Evolutionary conservation across 345 rosid genomes (phyloP), one percentile per base, ranked within the genome.

Genomic region (Reutealis trisperma): DNA sequence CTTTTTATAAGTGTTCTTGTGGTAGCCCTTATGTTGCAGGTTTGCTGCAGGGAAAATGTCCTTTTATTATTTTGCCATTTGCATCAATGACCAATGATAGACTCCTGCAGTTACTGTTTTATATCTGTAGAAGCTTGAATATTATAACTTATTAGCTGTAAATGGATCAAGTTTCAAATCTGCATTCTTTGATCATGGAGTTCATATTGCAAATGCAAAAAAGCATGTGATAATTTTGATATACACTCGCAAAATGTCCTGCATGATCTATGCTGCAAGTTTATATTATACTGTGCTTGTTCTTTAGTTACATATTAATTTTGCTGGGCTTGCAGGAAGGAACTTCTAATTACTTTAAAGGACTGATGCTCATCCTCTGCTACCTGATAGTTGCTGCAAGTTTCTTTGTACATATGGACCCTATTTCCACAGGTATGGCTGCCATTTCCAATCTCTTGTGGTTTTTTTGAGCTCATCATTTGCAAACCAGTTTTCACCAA

Each of bases 11-110:
- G 74, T 12, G 79, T 76, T 34, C 67, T 76, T n/a, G 79, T 76
- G 67, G 79, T 76, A 34, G 68, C 79, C 61, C 25, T 76, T 22
- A 76, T 76, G 79, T 69, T 76, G 74, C 74, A 76, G 79, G 79
- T 69, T 19, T 58, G 79, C 18, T 21, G 27, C 19, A 10, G 19
- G 10, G 34, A 74, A 62, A 27, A 16, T 24, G 16, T 45, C 25
- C 49, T 34, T 63, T 34, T 19, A 14, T 72, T 72, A 25, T 25
- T 22, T 44, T 42, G 3, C 57, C 71, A 12, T 45, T 66, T 44
- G 47, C 16, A 41, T 34, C 70, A 61, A 61, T 11, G 65, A 13
- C 6, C 32, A 27, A 61, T 27, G 12, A 25, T 13, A 27, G 14
- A 66, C 4, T 66, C 41, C 49, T 66, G 25, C 25, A 42, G 15